These are phyloP conservation scores for Arthrobotrys conoides DNA, from an alignment of 2,329 filamentous ascomycete species.

Conservation along the genomic window DNA sequence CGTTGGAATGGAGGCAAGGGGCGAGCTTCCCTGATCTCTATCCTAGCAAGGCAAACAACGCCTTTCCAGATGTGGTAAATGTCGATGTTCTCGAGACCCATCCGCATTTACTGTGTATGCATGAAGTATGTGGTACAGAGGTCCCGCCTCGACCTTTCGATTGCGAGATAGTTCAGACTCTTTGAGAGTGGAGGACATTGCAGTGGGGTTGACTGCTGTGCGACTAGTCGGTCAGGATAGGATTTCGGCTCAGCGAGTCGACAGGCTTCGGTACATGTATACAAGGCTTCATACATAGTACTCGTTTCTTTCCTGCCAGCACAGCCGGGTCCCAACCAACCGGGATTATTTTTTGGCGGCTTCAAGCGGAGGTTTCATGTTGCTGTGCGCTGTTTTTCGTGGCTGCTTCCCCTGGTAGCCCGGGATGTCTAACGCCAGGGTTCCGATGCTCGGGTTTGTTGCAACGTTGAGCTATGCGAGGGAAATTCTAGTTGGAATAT, in stretches of 20 bases:
- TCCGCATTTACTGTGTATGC: slow-evolving; percentile 13
- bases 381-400: slow-evolving; percentile 21
- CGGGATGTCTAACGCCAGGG: slow-evolving; percentile 26
- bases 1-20: slow-evolving; percentile 17
- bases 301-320: slow-evolving; percentile 11
- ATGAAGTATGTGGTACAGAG: slow-evolving; percentile 25
- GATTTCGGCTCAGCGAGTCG: slow-evolving; percentile 11
- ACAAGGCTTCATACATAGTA: slow-evolving; percentile 17
- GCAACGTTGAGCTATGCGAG: slow-evolving; percentile 3
- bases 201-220: neutral
- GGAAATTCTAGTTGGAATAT: slow-evolving; percentile 3
- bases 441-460: slow-evolving; percentile 12
- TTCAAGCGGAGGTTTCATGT: slow-evolving; percentile 20
- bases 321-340: neutral
- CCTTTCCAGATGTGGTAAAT: slow-evolving; percentile 19
- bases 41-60: slow-evolving; percentile 23
- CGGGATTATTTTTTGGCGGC: slow-evolving; percentile 21
- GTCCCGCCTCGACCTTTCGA: neutral
- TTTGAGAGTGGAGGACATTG: neutral
- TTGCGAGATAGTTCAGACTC: neutral
- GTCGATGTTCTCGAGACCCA: slow-evolving; percentile 14
- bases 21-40: slow-evolving; percentile 13
- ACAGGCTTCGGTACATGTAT: neutral
- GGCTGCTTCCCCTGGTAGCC: slow-evolving; percentile 17
- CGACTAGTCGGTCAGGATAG: neutral